Conservation (phyloP, 2,329 filamentous ascomycete genomes). For the Plectosphaerella plurivora region DNA sequence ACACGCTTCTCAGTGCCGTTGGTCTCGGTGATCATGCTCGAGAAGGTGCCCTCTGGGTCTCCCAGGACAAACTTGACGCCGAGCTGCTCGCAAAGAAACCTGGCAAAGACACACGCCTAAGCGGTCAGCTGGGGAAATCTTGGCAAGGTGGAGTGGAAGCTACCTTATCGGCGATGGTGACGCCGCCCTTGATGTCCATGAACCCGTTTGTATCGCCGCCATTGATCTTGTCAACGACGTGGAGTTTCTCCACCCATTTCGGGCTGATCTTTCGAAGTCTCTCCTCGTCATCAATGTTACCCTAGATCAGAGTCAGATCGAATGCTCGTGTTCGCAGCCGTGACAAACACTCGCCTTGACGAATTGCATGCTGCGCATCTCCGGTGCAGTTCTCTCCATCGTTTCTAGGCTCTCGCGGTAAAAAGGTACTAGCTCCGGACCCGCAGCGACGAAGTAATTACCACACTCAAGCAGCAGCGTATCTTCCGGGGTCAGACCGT, state of each 20-base stretch:
- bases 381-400: slow-evolving; percentile 2
- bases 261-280: slow-evolving; percentile 9
- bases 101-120: background rate
- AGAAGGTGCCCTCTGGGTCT: background rate
- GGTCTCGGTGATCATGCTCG: background rate
- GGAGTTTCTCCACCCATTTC: slow-evolving; percentile 18
- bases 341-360: slow-evolving; percentile 2
- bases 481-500: slow-evolving; percentile 13
- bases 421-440: slow-evolving; percentile 7
- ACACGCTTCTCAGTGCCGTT: slow-evolving; percentile 10
- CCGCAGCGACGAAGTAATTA: slow-evolving; percentile 9
- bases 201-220: slow-evolving; percentile 16
- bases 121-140: too few relatives aligned
- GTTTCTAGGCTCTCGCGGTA: slow-evolving; percentile 12
- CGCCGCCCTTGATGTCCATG: slow-evolving; percentile 17
- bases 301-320: background rate
- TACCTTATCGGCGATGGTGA: slow-evolving; percentile 22
- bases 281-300: slow-evolving; percentile 1
- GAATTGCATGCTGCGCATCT: slow-evolving; percentile 1
- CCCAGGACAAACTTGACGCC: background rate
- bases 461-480: slow-evolving; percentile 14
- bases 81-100: background rate
- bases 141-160: too few relatives aligned
- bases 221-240: slow-evolving; percentile 17
- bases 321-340: background rate